Base-by-base conservation (phyloP, 768 basidiomycete species). In the Leccinum variicolor region DNA sequence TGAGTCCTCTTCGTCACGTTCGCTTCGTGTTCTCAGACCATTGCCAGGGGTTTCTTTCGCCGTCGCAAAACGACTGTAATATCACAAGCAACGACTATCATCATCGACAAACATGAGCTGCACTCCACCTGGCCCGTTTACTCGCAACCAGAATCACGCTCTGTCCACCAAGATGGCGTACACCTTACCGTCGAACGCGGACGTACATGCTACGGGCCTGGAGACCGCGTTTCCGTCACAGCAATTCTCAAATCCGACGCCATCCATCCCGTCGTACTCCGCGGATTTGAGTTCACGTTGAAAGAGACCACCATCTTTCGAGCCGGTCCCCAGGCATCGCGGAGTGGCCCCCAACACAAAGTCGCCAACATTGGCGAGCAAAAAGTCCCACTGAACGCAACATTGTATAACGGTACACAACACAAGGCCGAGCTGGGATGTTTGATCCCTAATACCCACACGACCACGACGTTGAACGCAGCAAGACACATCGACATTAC, bases 111-210 rank as follows among this genome's bases (percentile, higher is more conserved):
- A 72, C 94, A 96, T 67, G 94, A 96, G 62, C 76, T 95, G 7
- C 94, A 96, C 66, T 89, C 93, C 4, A 87, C 91, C 1, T 97
- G 94, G 94, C 94, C 94, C 3, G 81, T 95, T 29, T 96, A 93
- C 67, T 83, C 82, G 50, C 89, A 92, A 67, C 81, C 82, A 11
- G 90, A 93, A 65, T 80, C 79, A 33, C 87, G 90, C n/a, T 79
- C 82, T 15, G 73, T 84, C 17, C 65, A 77, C 3, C 82, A 86
- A 60, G 87, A 92, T 3, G 87, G 86, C 26, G 80, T 93, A 17
- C 85, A 81, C 23, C 82, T 97, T 59, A 84, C 81, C 46, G 87
- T 94, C 19, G 85, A 90, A 26, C 86, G 94, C 36, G 78, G 78
- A 25, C 80, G 84, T 57, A 87, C 87, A 7, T 95, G 94, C 64